Percentiles rank a stretch among this genome's conserved stretches.
Evolutionary conservation across 2,329 filamentous ascomycete species (phyloP).

Genomic region (Pseudogymnoascus sp.): DNA sequence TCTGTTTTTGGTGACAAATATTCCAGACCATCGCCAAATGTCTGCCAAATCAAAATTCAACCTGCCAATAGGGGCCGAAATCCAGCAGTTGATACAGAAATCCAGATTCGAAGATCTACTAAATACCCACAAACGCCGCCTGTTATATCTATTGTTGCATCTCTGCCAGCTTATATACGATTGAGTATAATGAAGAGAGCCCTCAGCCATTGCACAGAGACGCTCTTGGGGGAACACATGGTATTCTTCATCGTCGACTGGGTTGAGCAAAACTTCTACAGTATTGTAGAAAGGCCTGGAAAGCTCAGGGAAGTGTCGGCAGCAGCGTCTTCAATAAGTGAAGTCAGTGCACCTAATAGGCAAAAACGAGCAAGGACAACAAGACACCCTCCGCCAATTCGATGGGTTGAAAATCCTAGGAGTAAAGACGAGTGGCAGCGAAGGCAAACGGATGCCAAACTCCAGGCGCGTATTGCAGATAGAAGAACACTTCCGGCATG

Average conservation of each 20-base stretch:
- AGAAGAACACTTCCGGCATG: conserved; percentile 78
- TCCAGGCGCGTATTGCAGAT: conserved; percentile 67
- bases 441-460: conserved; percentile 56
- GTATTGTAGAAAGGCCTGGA: conserved; percentile 78
- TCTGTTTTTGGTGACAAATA: conserved; percentile 78
- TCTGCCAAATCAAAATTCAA: conserved; percentile 64
- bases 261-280: conserved; percentile 76
- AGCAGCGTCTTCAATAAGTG: conserved; percentile 60
- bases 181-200: conserved; percentile 77
- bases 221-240: conserved; percentile 77
- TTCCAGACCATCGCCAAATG: conserved; percentile 48
- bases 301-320: conserved; percentile 76
- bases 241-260: conserved; percentile 86
- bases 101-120: conserved; percentile 64
- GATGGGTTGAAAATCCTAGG: conserved; percentile 52
- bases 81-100: conserved; percentile 43
- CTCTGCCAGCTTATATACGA: conserved; percentile 85
- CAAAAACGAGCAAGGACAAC: conserved; percentile 28
- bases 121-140: conserved; percentile 64
- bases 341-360: conserved; percentile 28
- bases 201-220: conserved; percentile 54
- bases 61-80: conserved; percentile 44
- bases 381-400: conserved; percentile 50
- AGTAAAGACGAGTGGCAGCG: conserved; percentile 63
- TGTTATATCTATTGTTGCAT: conserved; percentile 61